phyloP scores from a whole-genome alignment of 2,329 filamentous ascomycete genomes.

The Conoideocrella luteorostrata region DNA sequence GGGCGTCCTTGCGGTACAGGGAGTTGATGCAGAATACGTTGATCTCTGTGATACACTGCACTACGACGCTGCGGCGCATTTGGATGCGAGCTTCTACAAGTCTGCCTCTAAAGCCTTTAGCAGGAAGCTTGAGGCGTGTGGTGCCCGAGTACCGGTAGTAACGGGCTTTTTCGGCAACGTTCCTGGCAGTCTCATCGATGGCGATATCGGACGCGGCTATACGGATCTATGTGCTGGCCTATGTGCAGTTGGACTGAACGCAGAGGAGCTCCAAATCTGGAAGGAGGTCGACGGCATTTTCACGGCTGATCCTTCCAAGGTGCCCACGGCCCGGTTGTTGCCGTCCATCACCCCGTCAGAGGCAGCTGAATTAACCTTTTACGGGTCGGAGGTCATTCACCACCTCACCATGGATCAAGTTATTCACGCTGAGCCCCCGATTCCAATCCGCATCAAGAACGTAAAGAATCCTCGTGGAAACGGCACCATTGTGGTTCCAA shows the following conservation, averaged over 20 bases:
- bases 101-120: constrained; percentile 54
- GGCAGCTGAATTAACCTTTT: constrained; percentile 91
- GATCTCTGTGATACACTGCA: constrained; percentile 80
- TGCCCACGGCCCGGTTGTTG: constrained; percentile 88
- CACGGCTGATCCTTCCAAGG: constrained; percentile 75
- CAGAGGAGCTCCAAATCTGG: constrained; percentile 91
- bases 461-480: constrained; percentile 77
- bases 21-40: constrained; percentile 81
- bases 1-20: constrained; percentile 35
- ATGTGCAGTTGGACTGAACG: constrained; percentile 80
- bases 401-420: constrained; percentile 98
- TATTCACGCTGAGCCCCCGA: constrained; percentile 71
- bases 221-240: constrained; percentile 93
- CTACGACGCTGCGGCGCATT: constrained; percentile 50
- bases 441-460: constrained; percentile 86
- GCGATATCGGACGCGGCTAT: constrained; percentile 88
- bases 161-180: constrained; percentile 96
- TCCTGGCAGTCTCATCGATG: constrained; percentile 81
- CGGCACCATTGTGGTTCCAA: constrained; percentile 78
- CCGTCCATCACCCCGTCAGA: constrained; percentile 86
- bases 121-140: constrained; percentile 59
- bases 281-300: constrained; percentile 98
- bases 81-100: constrained; percentile 66
- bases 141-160: constrained; percentile 64
- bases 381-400: constrained; percentile 94